Evolutionary conservation across 2,329 filamentous ascomycete species (phyloP).

Genomic region (Fusarium cicatricum): DNA sequence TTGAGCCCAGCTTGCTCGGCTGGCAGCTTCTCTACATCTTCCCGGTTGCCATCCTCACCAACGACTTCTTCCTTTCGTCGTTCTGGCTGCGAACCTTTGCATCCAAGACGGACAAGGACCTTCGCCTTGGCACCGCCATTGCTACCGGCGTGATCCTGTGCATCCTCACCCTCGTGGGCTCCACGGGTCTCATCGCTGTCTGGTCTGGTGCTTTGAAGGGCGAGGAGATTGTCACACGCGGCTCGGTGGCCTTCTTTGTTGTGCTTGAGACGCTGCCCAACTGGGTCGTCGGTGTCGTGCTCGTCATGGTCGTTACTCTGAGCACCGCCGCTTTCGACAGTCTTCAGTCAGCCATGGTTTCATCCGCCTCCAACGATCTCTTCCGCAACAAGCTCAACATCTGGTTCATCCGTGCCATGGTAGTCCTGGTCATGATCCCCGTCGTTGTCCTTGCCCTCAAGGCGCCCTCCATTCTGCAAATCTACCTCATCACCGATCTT

Average conservation of each 20-base stretch:
- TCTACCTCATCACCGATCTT: conserved; percentile 84
- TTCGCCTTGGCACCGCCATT: conserved; percentile 76
- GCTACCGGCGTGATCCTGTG: conserved; percentile 71
- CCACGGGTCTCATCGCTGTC: conserved; percentile 76
- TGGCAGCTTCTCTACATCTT: conserved; percentile 90
- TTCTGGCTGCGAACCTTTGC: conserved; percentile 89
- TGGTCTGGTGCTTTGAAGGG: conserved; percentile 76
- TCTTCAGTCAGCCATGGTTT: conserved; percentile 84
- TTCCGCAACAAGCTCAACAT: conserved; percentile 84
- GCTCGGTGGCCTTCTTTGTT: conserved; percentile 78
- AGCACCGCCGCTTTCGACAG: conserved; percentile 83
- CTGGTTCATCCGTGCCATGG: conserved; percentile 73
- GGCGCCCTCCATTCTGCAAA: conserved; percentile 78
- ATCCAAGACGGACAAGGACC: conserved; percentile 79
- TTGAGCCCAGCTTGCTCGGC: conserved; percentile 74
- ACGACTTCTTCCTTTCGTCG: conserved; percentile 85
- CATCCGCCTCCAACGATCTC: conserved; percentile 83
- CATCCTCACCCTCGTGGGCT: conserved; percentile 77
- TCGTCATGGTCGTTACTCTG: conserved; percentile 82
- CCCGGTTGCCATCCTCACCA: conserved; percentile 80
- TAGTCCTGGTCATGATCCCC: conserved; percentile 78
- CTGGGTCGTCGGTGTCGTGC: conserved; percentile 84
- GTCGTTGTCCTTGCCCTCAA: conserved; percentile 77
- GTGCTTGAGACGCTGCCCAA: conserved; percentile 75
- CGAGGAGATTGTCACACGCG: conserved; percentile 64